Percentiles rank a stretch among this genome's conserved stretches.
Evolutionary conservation across 306 rosid species (phyloP).

Genomic region (Glycine latifolia): DNA sequence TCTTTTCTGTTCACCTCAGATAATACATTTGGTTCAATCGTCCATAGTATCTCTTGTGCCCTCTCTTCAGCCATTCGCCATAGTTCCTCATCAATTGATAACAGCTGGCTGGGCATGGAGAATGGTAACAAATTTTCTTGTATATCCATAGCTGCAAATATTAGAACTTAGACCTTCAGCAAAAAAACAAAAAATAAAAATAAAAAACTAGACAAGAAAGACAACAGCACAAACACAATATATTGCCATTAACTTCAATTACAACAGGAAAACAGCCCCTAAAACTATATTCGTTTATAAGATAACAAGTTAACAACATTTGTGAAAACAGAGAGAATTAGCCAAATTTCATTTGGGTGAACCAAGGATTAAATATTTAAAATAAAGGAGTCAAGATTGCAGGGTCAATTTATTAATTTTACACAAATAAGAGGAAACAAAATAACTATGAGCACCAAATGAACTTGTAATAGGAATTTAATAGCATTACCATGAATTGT

Average conservation of each 20-base stretch:
- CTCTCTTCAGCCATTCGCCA: constrained; percentile 72
- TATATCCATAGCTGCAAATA: not conserved
- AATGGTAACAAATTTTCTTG: constrained; percentile 35
- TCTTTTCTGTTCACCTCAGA: constrained; percentile 67
- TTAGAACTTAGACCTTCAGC: too few species aligned
- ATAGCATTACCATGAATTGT: too few species aligned
- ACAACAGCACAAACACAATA: too few species aligned
- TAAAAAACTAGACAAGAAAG: not conserved
- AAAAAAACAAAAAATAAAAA: not conserved
- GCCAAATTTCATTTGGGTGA: constrained; percentile 15
- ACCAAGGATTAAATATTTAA: not conserved
- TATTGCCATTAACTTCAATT: too few species aligned
- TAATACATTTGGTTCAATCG: constrained; percentile 67
- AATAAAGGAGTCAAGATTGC: constrained; percentile 18
- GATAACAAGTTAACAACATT: constrained; percentile 15
- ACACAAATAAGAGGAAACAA: constrained; percentile 29
- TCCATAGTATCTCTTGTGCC: constrained; percentile 63
- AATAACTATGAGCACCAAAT: too few species aligned
- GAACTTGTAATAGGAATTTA: too few species aligned
- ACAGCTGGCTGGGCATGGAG: constrained; percentile 33
- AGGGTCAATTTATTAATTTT: constrained; percentile 22
- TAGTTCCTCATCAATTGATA: constrained; percentile 61
- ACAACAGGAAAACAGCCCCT: too few species aligned
- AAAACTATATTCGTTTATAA: constrained; percentile 5
- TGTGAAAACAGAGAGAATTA: constrained; percentile 30